phyloP scores from a whole-genome alignment of 768 basidiomycete species.

The Collybia mongolica region DNA sequence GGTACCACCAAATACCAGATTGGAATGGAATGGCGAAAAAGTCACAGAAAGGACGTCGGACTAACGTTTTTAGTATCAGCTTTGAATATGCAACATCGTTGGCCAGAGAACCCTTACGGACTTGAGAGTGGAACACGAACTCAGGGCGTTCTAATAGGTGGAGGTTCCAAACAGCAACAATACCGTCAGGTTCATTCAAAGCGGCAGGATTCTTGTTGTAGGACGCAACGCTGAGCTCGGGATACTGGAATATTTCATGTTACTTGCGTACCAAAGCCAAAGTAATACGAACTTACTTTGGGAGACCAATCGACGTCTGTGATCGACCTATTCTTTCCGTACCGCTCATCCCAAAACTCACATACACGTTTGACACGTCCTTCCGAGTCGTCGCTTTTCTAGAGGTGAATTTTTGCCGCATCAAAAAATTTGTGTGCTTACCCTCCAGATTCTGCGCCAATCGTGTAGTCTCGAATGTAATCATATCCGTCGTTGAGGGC shows the following conservation, averaged over 20 bases:
- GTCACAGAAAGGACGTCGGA: conserved; percentile 96
- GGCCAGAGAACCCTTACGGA: conserved; percentile 33
- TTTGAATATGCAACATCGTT: neutral
- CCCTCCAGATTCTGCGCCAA: conserved; percentile 82
- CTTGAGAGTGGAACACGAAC: conserved; percentile 98
- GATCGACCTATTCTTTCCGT: conserved; percentile 90
- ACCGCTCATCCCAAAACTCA: conserved; percentile 88
- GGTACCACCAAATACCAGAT: conserved; percentile 96
- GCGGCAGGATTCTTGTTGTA: conserved; percentile 98
- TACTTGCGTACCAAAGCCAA: neutral
- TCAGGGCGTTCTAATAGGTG: conserved; percentile 95
- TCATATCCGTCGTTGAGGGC: conserved; percentile 96
- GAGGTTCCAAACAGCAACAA: conserved; percentile 97
- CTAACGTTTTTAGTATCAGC: conserved; percentile 38
- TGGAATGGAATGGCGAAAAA: conserved; percentile 98
- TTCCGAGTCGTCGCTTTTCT: conserved; percentile 80
- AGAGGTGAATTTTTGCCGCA: conserved; percentile 1
- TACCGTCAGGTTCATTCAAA: conserved; percentile 93
- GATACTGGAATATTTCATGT: conserved; percentile 60
- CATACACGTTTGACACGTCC: conserved; percentile 94
- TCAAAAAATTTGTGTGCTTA: conserved; percentile 35
- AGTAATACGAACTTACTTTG: conserved; percentile 53
- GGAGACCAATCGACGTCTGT: conserved; percentile 98
- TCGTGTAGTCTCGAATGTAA: conserved; percentile 95
- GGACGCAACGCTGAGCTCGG: conserved; percentile 91